phyloP scores from a whole-genome alignment of 768 basidiomycete genomes.

The Melanogaster broomeanus region DNA sequence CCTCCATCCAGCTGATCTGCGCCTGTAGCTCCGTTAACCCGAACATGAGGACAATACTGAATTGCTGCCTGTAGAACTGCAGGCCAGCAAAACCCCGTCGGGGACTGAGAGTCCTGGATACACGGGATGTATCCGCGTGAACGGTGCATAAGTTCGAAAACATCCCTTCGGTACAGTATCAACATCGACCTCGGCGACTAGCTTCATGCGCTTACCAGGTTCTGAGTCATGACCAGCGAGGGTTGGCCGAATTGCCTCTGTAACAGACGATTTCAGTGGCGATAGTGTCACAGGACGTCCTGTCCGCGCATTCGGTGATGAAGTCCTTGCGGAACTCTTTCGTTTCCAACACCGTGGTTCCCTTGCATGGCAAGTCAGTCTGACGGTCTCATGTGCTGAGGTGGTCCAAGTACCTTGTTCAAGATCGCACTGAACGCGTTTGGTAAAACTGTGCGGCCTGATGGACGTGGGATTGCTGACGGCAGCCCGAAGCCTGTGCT shows the following conservation, averaged over 20 bases:
- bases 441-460: slow-evolving; percentile 33
- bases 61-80: slow-evolving; percentile 34
- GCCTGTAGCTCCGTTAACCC: slow-evolving; percentile 51
- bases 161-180: slow-evolving; percentile 21
- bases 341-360: slow-evolving; percentile 28
- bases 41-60: slow-evolving; percentile 43
- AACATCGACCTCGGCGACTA: not conserved
- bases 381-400: not conserved
- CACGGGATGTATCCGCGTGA: slow-evolving; percentile 27
- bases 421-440: slow-evolving; percentile 34
- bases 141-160: slow-evolving; percentile 25
- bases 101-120: slow-evolving; percentile 32
- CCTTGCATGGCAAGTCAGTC: slow-evolving; percentile 15
- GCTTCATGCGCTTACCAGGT: slow-evolving; percentile 16
- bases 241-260: slow-evolving; percentile 21
- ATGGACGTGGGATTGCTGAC: slow-evolving; percentile 31
- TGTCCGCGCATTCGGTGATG: slow-evolving; percentile 30
- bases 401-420: slow-evolving; percentile 18
- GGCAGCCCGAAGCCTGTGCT: slow-evolving; percentile 31
- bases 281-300: slow-evolving; percentile 27
- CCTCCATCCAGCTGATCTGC: slow-evolving; percentile 46
- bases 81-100: slow-evolving; percentile 29
- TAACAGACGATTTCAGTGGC: slow-evolving; percentile 34
- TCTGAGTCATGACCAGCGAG: slow-evolving; percentile 34
- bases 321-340: slow-evolving; percentile 36